Evolutionary conservation across 805 yeast genomes (phyloP), one percentile per base, ranked within the genome.

Genomic region (Kodamaea restingae): DNA sequence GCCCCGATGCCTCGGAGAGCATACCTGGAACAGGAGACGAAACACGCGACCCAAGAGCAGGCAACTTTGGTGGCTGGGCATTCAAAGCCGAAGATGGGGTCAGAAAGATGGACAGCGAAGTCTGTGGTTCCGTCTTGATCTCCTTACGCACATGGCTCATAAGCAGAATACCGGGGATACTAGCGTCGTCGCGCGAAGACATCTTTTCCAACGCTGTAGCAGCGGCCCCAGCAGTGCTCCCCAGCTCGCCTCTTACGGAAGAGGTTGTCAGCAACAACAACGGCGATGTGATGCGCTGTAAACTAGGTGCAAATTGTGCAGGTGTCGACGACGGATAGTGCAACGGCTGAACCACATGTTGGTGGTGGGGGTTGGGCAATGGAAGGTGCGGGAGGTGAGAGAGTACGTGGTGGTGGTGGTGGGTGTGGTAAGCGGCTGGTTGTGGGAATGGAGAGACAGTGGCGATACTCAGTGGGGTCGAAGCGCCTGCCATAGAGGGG

Each of bases 241-340:
- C 9, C 32, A 15, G 22, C 7, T 30, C 32, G 8, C 27, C 29
- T 29, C 39, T 28, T 4, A 39, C 35, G 42, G 65, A 67, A 29
- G 75, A 50, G 17, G 77, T 48, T 11, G 80, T 75, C 6, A 81
- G 73, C 32, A 81, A 63, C 43, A 81, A 58, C 37, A 81, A 61
- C 0, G 87, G 87, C 11, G 84, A 78, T 0, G 86, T 80, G 41
- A 81, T 80, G 25, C 80, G 58, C 44, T 76, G 74, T 37, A 81
- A 58, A 31, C 80, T 80, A 0, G 83, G 78, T 21, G 83, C 84
- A 67, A 78, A 81, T 50, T 79, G 84, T 2, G 84, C 75, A 11
- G 87, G 87, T 2, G 84, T 79, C 0, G 84, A 78, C 3, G 78
- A 67, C 5, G 87, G 87, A 52, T 79, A 80, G 56, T 80, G 81